Conservation (phyloP, 345 rosid genomes). For the Hypericum androsaemum region DNA sequence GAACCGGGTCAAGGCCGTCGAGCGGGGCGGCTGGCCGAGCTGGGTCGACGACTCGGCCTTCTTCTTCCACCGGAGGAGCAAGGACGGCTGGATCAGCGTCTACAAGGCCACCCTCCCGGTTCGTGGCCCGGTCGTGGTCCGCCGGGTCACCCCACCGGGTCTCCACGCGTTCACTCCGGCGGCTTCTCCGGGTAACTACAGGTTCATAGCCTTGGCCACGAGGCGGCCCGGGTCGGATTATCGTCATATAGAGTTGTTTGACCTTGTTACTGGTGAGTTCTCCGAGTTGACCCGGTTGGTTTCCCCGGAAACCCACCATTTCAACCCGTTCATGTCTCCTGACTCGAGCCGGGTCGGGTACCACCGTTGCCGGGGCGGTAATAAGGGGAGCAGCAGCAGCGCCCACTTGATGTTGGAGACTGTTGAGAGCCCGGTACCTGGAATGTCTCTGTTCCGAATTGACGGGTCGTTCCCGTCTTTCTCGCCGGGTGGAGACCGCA, state of each 20-base stretch:
- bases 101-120: conserved; percentile 43
- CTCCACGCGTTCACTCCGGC: conserved; percentile 93
- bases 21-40: conserved; percentile 88
- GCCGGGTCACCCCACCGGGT: conserved; percentile 64
- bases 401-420: conserved; percentile 54
- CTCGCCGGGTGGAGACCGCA: conserved; percentile 61
- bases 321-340: conserved; percentile 77
- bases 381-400: conserved; percentile 20
- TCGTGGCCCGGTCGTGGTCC: conserved; percentile 19
- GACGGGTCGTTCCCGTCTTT: conserved; percentile 86
- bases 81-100: conserved; percentile 66
- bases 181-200: conserved; percentile 58
- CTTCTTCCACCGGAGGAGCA: conserved; percentile 62
- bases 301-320: conserved; percentile 60
- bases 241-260: conserved; percentile 76
- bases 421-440: conserved; percentile 36
- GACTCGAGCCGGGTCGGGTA: conserved; percentile 67
- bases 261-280: conserved; percentile 41
- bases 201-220: conserved; percentile 72
- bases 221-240: conserved; percentile 47
- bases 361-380: conserved; percentile 62
- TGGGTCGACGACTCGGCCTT: conserved; percentile 74
- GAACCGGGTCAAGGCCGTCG: conserved; percentile 57
- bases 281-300: conserved; percentile 57
- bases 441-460: conserved; percentile 63